These are phyloP conservation scores for Paramyrothecium sp. DNA, from an alignment of 2,329 filamentous ascomycete species.

Conservation along the genomic window DNA sequence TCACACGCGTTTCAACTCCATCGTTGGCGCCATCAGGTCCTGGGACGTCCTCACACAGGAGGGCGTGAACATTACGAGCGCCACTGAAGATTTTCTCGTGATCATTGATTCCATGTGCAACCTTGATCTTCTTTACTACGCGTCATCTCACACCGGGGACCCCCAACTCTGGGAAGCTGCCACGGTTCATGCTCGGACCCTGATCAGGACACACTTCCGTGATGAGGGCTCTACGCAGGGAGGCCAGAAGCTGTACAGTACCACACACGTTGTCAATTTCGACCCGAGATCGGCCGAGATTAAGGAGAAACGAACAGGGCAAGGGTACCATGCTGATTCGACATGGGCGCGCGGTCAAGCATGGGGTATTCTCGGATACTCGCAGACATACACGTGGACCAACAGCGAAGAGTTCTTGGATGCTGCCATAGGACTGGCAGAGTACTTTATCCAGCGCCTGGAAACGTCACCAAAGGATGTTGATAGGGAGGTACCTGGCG, in stretches of 20 bases:
- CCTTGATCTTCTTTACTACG: constrained; percentile 35
- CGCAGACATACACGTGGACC: constrained; percentile 48
- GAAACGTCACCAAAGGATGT: constrained; percentile 28
- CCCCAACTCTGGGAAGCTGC: constrained; percentile 22
- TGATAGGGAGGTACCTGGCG: constrained; percentile 9
- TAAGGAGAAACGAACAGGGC: constrained; percentile 45
- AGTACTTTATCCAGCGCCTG: constrained; percentile 47
- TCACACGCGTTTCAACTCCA: constrained; percentile 37
- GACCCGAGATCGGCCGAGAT: constrained; percentile 38
- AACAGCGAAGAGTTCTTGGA: constrained; percentile 40
- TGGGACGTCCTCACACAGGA: constrained; percentile 40
- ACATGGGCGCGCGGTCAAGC: constrained; percentile 53
- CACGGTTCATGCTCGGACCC: constrained; percentile 36
- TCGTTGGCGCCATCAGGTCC: constrained; percentile 44
- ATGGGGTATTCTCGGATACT: constrained; percentile 50
- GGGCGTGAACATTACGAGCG: constrained; percentile 25
- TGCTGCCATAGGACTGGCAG: constrained; percentile 42
- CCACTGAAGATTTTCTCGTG: constrained; percentile 33
- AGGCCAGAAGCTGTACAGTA: constrained; percentile 26
- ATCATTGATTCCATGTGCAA: constrained; percentile 43
- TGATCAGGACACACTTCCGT: constrained; percentile 39
- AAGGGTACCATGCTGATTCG: constrained; percentile 43
- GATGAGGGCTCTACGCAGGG: constrained; percentile 21
- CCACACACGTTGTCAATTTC: constrained; percentile 50
- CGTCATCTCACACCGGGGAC: constrained; percentile 26